These are phyloP conservation scores for Aspergillus vadensis DNA, from an alignment of 2,329 filamentous ascomycete genomes.

Conservation along the genomic window DNA sequence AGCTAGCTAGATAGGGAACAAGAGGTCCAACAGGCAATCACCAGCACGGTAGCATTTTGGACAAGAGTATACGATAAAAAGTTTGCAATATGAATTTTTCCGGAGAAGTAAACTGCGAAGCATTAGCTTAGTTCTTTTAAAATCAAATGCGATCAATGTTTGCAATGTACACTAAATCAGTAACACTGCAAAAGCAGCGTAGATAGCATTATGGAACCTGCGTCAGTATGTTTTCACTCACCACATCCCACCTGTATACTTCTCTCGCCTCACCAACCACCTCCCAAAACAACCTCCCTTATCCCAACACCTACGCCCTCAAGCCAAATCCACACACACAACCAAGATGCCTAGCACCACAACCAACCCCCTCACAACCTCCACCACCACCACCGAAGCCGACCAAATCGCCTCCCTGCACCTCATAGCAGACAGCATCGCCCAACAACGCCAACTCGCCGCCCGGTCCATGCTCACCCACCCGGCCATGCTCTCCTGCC, in stretches of 20 bases:
- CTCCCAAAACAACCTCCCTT: not conserved
- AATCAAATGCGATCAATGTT: too few species aligned
- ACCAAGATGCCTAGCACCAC: not conserved
- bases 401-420: constrained; percentile 70
- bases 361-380: constrained; percentile 24
- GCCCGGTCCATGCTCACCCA: constrained; percentile 66
- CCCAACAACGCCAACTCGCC: constrained; percentile 75
- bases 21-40: too few species aligned
- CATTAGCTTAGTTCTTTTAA: too few species aligned
- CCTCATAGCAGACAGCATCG: constrained; percentile 77
- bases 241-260: not conserved
- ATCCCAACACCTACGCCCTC: not conserved
- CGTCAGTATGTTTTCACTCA: not conserved
- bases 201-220: not conserved
- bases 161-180: not conserved
- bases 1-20: too few species aligned
- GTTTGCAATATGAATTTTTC: too few species aligned
- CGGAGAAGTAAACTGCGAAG: too few species aligned
- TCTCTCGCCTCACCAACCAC: not conserved
- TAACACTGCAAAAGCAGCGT: not conserved
- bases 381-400: constrained; percentile 46
- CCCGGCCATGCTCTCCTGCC: constrained; percentile 48
- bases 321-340: not conserved
- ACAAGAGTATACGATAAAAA: too few species aligned
- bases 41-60: too few species aligned